Conservation (phyloP, 1,284 basidiomycete genomes). For the Heliocybe sulcata region DNA sequence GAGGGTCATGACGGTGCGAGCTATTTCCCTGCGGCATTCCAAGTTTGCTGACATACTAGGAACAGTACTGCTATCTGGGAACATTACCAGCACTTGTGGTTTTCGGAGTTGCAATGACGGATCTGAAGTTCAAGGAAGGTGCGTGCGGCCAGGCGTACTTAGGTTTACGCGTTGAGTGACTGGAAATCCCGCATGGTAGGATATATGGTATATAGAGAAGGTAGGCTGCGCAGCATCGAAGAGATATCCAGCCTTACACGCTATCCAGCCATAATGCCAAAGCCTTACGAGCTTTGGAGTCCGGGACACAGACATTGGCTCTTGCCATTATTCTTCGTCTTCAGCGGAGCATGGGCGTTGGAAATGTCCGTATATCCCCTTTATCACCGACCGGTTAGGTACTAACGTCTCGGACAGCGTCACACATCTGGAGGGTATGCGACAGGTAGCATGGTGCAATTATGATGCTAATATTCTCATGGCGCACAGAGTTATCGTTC, state of each 20-base stretch:
- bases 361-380: conserved; percentile 52
- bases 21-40: neutral
- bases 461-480: conserved; percentile 1
- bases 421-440: conserved; percentile 70
- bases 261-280: conserved; percentile 39
- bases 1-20: conserved; percentile 69
- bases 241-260: conserved; percentile 1
- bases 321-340: conserved; percentile 56
- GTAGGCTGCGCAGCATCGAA: conserved; percentile 24
- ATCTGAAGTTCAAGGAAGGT: conserved; percentile 68
- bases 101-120: conserved; percentile 51
- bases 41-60: neutral
- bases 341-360: conserved; percentile 63
- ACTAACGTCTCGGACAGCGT: conserved; percentile 35
- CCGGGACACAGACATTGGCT: conserved; percentile 41
- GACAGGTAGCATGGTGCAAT: conserved; percentile 3
- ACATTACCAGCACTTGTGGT: conserved; percentile 56
- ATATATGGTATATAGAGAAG: conserved; percentile 27
- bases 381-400: neutral
- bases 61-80: conserved; percentile 65
- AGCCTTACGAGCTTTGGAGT: conserved; percentile 43
- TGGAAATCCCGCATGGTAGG: conserved; percentile 26
- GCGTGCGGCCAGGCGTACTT: conserved; percentile 10
- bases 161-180: conserved; percentile 1
- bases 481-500: conserved; percentile 54